These are phyloP conservation scores for Ceratonia siliqua DNA, from an alignment of 306 rosid genomes.

Conservation along the genomic window DNA sequence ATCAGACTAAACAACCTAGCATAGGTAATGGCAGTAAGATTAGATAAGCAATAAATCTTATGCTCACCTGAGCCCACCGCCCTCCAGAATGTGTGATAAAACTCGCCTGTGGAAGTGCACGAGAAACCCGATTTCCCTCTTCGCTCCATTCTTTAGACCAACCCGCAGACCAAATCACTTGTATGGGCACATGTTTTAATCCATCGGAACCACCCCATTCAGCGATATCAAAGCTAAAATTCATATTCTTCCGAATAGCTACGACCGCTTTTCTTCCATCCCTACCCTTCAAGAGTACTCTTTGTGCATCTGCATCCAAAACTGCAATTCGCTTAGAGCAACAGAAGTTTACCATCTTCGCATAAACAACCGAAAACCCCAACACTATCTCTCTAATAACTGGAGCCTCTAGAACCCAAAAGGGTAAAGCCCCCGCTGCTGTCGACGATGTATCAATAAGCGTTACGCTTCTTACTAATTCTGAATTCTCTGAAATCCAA, in stretches of 20 bases:
- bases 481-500: constrained; percentile 73
- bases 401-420: constrained; percentile 63
- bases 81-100: constrained; percentile 78
- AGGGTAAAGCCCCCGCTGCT: constrained; percentile 61
- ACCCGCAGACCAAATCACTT: constrained; percentile 70
- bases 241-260: constrained; percentile 70
- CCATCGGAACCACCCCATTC: constrained; percentile 83
- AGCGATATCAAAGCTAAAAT: constrained; percentile 77
- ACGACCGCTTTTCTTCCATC: constrained; percentile 70
- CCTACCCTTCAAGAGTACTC: constrained; percentile 70
- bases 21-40: constrained; percentile 2
- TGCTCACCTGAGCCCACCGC: constrained; percentile 89
- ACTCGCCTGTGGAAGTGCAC: constrained; percentile 63
- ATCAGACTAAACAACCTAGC: constrained; percentile 17
- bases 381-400: constrained; percentile 65
- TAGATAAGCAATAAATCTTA: constrained; percentile 12
- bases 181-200: constrained; percentile 70
- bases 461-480: constrained; percentile 70
- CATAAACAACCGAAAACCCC: constrained; percentile 55
- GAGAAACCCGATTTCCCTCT: constrained; percentile 70
- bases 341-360: constrained; percentile 54
- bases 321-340: constrained; percentile 59
- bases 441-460: constrained; percentile 62
- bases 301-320: constrained; percentile 62
- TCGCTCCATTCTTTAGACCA: constrained; percentile 90